A percentile compares a stretch with the other conserved stretches of the same genome.
These are phyloP conservation scores for Tulasnella sp. DNA, from an alignment of 768 basidiomycete genomes.

Conservation along the genomic window DNA sequence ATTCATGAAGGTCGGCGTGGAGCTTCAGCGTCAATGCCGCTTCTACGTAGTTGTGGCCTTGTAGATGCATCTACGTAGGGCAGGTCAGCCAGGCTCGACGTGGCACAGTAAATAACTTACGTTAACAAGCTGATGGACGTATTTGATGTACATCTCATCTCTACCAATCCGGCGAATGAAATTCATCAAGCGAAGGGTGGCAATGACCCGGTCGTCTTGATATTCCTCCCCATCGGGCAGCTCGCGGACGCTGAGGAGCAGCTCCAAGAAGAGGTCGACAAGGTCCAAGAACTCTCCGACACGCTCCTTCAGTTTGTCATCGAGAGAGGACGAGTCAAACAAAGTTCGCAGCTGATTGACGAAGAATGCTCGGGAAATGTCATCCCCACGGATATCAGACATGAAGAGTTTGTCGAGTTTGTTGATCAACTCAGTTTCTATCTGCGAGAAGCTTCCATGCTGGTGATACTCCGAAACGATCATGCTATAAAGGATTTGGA, in stretches of 20 bases:
- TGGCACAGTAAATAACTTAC: constrained; percentile 39
- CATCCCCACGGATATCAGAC: constrained; percentile 85
- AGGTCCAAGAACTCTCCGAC: constrained; percentile 80
- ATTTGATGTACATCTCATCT: constrained; percentile 92
- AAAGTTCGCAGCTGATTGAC: constrained; percentile 79
- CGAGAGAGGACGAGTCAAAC: constrained; percentile 79
- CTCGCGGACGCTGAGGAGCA: constrained; percentile 77
- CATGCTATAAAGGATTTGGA: constrained; percentile 91
- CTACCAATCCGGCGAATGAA: constrained; percentile 87
- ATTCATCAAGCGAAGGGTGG: constrained; percentile 85
- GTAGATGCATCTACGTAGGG: constrained; percentile 62
- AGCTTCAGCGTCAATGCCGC: constrained; percentile 89
- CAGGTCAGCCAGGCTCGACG: constrained; percentile 24
- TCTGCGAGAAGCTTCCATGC: constrained; percentile 73
- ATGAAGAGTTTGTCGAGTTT: constrained; percentile 87
- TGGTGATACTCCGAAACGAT: constrained; percentile 87
- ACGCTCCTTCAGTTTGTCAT: constrained; percentile 66
- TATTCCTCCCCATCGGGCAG: constrained; percentile 91
- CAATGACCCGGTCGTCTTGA: constrained; percentile 89
- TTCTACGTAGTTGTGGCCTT: constrained; percentile 85
- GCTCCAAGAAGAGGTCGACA: constrained; percentile 85
- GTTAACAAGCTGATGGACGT: constrained; percentile 89
- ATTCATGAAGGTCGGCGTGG: constrained; percentile 87
- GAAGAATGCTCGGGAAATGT: constrained; percentile 88
- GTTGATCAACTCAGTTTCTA: constrained; percentile 88